phyloP scores from a whole-genome alignment of 129 eudicot species.

The Dittrichia graveolens region DNA sequence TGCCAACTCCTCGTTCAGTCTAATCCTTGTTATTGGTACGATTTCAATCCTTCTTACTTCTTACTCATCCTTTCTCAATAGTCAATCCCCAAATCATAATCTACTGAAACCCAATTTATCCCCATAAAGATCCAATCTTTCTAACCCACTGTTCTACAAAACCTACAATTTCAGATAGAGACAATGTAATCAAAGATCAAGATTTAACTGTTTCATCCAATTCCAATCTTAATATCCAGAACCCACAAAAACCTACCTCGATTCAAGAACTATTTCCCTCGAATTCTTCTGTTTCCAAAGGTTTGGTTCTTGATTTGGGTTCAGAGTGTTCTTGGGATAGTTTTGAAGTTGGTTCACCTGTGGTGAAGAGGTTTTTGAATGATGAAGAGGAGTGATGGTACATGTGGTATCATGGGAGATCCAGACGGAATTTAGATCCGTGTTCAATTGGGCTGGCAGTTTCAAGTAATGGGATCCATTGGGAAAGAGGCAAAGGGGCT shows the following conservation, averaged over 20 bases:
- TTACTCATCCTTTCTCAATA: constrained; percentile 20
- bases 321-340: constrained; percentile 67
- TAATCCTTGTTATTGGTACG: no score
- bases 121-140: constrained; percentile 33
- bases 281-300: constrained; percentile 52
- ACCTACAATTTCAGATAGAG: constrained; percentile 50
- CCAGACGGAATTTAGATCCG: constrained; percentile 38
- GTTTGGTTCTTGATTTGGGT: constrained; percentile 80
- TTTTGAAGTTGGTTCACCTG: constrained; percentile 80
- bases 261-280: constrained; percentile 32
- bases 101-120: constrained; percentile 33
- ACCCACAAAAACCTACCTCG: constrained; percentile 40
- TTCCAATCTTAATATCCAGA: constrained; percentile 35
- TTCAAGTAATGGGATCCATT: constrained; percentile 87
- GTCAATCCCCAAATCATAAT: constrained; percentile 26
- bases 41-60: no score
- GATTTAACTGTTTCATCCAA: constrained; percentile 33
- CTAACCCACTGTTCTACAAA: constrained; percentile 58
- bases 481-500: constrained; percentile 74
- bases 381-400: constrained; percentile 97
- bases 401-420: constrained; percentile 91
- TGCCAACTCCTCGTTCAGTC: constrained; percentile 39
- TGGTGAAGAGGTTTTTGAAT: constrained; percentile 77
- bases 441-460: constrained; percentile 79
- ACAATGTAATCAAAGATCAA: constrained; percentile 46